Conservation (phyloP, 495 filamentous ascomycete genomes). For the Lasiosphaeria hispida region DNA sequence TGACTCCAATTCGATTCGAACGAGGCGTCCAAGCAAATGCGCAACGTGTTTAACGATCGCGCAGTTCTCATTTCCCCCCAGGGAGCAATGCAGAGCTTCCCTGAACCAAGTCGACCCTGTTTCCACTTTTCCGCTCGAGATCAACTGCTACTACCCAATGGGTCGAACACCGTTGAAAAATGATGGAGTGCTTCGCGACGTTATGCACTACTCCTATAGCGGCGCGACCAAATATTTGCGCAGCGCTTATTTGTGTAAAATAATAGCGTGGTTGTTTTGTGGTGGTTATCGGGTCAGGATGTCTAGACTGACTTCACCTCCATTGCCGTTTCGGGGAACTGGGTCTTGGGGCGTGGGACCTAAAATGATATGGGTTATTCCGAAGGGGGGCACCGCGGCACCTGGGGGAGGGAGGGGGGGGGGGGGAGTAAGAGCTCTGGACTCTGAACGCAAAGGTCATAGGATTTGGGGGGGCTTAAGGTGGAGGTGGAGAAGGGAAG, state of each 20-base stretch:
- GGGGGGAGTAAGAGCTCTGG: neutral
- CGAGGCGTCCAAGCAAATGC: neutral
- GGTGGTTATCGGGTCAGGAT: neutral
- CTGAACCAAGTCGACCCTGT: no score
- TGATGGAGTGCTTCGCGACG: conserved; percentile 12
- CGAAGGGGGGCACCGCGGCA: no score
- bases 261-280: no score
- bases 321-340: neutral
- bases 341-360: no score
- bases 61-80: conserved; percentile 5
- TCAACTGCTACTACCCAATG: neutral
- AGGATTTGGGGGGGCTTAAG: neutral
- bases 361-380: no score
- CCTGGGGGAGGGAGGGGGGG: no score
- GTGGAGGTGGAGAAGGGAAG: neutral
- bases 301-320: neutral
- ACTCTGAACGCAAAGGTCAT: neutral
- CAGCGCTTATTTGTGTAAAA: neutral
- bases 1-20: neutral
- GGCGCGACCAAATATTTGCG: conserved; percentile 10
- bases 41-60: neutral
- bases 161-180: neutral
- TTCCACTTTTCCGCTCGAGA: neutral
- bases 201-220: conserved; percentile 4
- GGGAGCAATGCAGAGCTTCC: neutral